A percentile compares a stretch with the other conserved stretches of the same genome.
Evolutionary conservation across 2,329 filamentous ascomycete species (phyloP).

Genomic region (Shiraia bambusicola): DNA sequence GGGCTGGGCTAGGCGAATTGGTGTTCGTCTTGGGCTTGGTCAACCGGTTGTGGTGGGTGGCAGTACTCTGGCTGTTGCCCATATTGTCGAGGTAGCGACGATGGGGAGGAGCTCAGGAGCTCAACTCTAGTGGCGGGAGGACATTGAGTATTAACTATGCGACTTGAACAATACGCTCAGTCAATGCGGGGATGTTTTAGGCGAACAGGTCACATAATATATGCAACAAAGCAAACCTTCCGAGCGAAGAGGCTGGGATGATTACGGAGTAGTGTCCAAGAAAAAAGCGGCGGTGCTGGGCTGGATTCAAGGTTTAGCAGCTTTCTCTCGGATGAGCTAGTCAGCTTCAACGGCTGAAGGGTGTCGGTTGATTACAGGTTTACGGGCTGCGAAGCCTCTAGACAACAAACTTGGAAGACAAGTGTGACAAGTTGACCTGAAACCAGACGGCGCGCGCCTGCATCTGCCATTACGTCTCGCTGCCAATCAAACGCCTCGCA

Average conservation of each 20-base stretch:
- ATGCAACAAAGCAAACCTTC: slow-evolving; percentile 7
- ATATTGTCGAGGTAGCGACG: slow-evolving; percentile 22
- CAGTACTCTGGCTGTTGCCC: slow-evolving; percentile 34
- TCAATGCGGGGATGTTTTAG: slow-evolving; percentile 9
- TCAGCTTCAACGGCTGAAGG: slow-evolving; percentile 16
- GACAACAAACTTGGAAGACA: slow-evolving; percentile 43
- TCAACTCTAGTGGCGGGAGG: slow-evolving; percentile 8
- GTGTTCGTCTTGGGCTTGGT: slow-evolving; percentile 42
- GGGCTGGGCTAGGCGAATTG: slow-evolving; percentile 26
- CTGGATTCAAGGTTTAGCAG: slow-evolving; percentile 17
- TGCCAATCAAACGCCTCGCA: slow-evolving; percentile 30
- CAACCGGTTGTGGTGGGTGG: slow-evolving; percentile 31
- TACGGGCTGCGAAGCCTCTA: slow-evolving; percentile 12
- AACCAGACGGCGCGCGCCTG: slow-evolving; percentile 24
- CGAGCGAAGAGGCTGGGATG: slow-evolving; percentile 23
- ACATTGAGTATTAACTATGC: slow-evolving; percentile 17
- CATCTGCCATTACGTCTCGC: slow-evolving; percentile 19
- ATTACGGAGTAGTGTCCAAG: too few species aligned
- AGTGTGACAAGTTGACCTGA: slow-evolving; percentile 34
- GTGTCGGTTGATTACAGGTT: slow-evolving; percentile 15
- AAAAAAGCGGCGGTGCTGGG: slow-evolving; percentile 1
- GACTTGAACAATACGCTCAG: slow-evolving; percentile 9
- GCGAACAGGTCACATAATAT: slow-evolving; percentile 17
- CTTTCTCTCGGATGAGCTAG: slow-evolving; percentile 14
- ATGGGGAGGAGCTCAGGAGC: slow-evolving; percentile 25